Evolutionary conservation across 495 filamentous ascomycete genomes (phyloP), one percentile per base, ranked within the genome.

Genomic region (Xylaria scruposa): DNA sequence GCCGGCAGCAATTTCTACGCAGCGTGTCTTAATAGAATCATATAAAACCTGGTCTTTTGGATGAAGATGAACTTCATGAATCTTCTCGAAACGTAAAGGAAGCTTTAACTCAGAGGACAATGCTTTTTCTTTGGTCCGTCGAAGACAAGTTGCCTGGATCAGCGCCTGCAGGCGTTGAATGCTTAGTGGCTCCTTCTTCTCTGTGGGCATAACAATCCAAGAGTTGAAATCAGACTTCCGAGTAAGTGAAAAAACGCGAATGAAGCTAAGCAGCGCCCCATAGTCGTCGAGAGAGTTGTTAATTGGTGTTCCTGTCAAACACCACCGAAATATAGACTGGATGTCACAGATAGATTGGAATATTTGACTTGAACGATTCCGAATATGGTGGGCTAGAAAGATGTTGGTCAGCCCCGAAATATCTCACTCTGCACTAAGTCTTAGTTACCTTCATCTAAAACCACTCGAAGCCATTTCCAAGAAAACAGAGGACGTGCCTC

Each of bases 271-370:
- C 5, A 72, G 19, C 2, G 70, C 63, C 13, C 70, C 70, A 21
- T 60, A 72, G 26, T 72, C 70, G 33, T 72, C 36, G 3, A 72
- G 64, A 24, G 33, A 67, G 51, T 72, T 72, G 15, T 72, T 63
- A 51, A 72, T 68, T 2, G 70, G 70, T 46, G 70, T 72, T 61
- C 70, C 70, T 17, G 70, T 72, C 40, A 72, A 44, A 29, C 70
- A 72, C 70, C 70, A 72, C 31, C 64, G 49, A 51, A 68, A 68
- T 29, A 17, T 13, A 2, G 70, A 21, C 17, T 13, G 6, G n/a
- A 72, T 15, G 4, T 15, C 6, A 40, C 70, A 67, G 15, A 51
- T 19, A 9, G 54, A 44, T 21, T 21, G 33, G 36, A 62, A 62
- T 1, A 13, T 62, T 36, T 62, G 17, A 12, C 17, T 21, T 8